Conservation (phyloP, 2,329 filamentous ascomycete species). For the Elsinoe ampelina region DNA sequence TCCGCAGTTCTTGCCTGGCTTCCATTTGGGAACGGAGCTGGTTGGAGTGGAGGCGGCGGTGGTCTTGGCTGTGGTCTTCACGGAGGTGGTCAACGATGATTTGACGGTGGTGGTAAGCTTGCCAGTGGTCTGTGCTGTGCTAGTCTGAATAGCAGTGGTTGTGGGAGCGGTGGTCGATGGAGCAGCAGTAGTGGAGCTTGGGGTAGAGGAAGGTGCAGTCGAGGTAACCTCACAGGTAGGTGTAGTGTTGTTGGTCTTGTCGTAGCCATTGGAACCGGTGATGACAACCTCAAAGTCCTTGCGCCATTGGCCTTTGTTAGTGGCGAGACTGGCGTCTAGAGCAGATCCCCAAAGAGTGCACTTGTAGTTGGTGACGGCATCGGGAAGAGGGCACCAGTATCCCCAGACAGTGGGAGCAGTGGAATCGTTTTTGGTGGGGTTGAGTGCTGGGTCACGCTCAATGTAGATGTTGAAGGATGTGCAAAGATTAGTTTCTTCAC, state of each 20-base stretch:
- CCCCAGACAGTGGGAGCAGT: conserved; percentile 21
- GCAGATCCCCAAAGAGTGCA: conserved; percentile 32
- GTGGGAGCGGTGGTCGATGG: not conserved
- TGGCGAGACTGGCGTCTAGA: conserved; percentile 24
- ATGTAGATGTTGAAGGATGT: conserved; percentile 30
- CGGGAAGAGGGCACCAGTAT: conserved; percentile 28
- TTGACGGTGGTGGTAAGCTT: conserved; percentile 16
- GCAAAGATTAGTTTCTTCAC: conserved; percentile 26
- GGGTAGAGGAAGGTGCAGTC: not conserved
- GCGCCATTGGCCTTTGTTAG: conserved; percentile 22
- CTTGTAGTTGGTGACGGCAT: conserved; percentile 32
- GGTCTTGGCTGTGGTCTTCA: conserved; percentile 19
- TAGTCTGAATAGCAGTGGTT: not conserved
- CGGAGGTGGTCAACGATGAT: conserved; percentile 16
- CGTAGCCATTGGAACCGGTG: conserved; percentile 23
- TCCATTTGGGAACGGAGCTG: conserved; percentile 24
- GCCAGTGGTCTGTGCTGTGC: not conserved
- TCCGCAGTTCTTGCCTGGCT: conserved; percentile 21
- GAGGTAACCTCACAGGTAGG: conserved; percentile 10
- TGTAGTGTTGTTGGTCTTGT: conserved; percentile 21
- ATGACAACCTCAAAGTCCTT: conserved; percentile 25
- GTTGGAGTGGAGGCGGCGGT: conserved; percentile 22
- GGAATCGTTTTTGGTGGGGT: conserved; percentile 23
- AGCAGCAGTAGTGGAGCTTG: not conserved
- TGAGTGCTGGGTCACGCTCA: conserved; percentile 27